Evolutionary conservation across 495 filamentous ascomycete species (phyloP).

Genomic region (Viridothelium virens): DNA sequence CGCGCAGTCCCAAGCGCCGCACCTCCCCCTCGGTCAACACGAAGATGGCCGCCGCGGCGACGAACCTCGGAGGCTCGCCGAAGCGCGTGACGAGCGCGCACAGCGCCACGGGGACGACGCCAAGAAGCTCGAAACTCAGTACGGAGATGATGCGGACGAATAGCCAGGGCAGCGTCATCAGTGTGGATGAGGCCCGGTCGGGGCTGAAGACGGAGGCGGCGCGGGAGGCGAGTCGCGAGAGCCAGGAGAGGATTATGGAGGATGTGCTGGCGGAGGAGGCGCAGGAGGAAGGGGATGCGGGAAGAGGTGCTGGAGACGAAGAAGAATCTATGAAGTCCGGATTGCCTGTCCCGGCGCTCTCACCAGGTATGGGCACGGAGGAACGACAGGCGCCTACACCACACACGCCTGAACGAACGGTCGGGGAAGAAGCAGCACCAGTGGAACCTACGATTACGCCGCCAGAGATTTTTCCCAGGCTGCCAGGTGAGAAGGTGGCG

Average conservation of each 20-base stretch:
- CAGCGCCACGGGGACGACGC: slow-evolving; percentile 12
- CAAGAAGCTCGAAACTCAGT: slow-evolving; percentile 66
- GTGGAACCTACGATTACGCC: slow-evolving; percentile 35
- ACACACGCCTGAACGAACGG: slow-evolving; percentile 18
- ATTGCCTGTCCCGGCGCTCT: slow-evolving; percentile 19
- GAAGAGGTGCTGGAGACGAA: too few relatives aligned
- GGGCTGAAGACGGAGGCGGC: not conserved
- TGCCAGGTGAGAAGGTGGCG: slow-evolving; percentile 31
- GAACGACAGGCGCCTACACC: not conserved
- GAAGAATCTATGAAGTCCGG: slow-evolving; percentile 9
- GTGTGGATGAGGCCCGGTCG: slow-evolving; percentile 24
- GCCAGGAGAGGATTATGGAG: not conserved
- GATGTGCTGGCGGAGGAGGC: slow-evolving; percentile 25
- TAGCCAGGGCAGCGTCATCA: slow-evolving; percentile 74
- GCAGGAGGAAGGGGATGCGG: slow-evolving; percentile 23
- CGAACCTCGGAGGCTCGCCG: slow-evolving; percentile 14
- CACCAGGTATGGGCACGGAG: too few relatives aligned
- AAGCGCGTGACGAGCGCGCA: slow-evolving; percentile 31
- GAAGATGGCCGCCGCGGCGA: slow-evolving; percentile 23
- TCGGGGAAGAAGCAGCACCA: slow-evolving; percentile 15
- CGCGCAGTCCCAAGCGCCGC: slow-evolving; percentile 48
- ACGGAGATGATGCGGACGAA: slow-evolving; percentile 96
- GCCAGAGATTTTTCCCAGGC: slow-evolving; percentile 37
- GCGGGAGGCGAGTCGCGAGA: not conserved
- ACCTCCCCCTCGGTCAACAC: not conserved